A percentile compares a stretch with the other conserved stretches of the same genome.
Conservation (phyloP, 495 filamentous ascomycete genomes). For the Astrothelium macrocarpum region DNA sequence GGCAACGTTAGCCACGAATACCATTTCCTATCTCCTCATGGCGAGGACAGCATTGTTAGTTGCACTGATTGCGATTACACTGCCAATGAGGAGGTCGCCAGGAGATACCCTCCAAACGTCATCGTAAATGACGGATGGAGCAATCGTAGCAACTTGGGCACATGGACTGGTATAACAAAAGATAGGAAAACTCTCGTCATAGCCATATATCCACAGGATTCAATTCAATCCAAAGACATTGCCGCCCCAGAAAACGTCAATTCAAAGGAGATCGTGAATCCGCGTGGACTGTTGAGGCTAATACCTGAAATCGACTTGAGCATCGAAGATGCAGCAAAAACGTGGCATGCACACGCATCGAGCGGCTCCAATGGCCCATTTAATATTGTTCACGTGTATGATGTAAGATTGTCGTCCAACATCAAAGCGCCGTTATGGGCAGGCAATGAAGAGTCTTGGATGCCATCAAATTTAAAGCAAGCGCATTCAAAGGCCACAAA, state of each 20-base stretch:
- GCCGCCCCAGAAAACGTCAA: slow-evolving; percentile 67
- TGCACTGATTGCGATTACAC: slow-evolving; percentile 66
- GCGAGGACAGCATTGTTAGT: slow-evolving; percentile 75
- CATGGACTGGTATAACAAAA: slow-evolving; percentile 60
- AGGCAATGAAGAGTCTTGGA: neutral
- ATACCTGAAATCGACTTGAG: slow-evolving; percentile 64
- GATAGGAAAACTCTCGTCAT: slow-evolving; percentile 57
- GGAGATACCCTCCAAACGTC: neutral
- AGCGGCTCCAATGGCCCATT: neutral
- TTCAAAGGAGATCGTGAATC: slow-evolving; percentile 20
- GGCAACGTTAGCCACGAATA: slow-evolving; percentile 91
- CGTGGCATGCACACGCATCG: neutral
- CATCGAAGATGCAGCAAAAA: slow-evolving; percentile 41
- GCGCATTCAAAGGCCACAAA: neutral
- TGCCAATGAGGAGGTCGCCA: slow-evolving; percentile 77
- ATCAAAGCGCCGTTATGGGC: neutral
- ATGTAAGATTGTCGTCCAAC: neutral
- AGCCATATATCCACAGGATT: slow-evolving; percentile 60
- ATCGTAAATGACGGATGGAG: neutral
- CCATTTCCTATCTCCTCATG: slow-evolving; percentile 68
- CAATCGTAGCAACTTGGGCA: neutral
- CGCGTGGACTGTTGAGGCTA: slow-evolving; percentile 19
- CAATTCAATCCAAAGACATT: slow-evolving; percentile 30
- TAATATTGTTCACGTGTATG: neutral
- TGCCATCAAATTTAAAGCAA: neutral